These are phyloP conservation scores for Tetradesmus lagerheimii DNA, from an alignment of 139 green algal species.

Conservation along the genomic window DNA sequence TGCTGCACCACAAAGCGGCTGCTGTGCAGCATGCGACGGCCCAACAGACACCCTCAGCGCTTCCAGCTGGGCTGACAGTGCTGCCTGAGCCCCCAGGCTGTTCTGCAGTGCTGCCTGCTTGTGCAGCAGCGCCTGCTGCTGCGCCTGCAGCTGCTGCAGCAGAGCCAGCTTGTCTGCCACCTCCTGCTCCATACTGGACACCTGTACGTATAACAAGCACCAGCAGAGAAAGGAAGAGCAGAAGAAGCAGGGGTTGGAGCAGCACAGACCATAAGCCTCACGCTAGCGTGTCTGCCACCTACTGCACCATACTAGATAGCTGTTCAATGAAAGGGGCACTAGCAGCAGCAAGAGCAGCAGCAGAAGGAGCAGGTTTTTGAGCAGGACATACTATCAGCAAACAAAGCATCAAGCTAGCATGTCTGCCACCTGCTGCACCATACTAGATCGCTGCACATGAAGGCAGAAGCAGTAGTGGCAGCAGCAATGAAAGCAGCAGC, in stretches of 20 bases:
- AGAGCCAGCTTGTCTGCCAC: neutral
- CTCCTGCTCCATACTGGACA: neutral
- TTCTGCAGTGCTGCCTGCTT: neutral
- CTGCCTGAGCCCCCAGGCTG: neutral
- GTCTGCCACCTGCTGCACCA: no score
- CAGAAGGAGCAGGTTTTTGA: neutral
- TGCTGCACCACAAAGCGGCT: neutral
- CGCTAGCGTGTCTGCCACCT: no score
- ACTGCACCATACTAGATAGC: no score
- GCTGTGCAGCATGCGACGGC: neutral
- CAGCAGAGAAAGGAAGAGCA: no score
- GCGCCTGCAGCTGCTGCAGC: neutral
- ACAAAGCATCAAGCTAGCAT: no score
- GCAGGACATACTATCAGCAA: no score
- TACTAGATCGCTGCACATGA: no score
- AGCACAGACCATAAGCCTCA: no score
- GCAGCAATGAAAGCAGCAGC: neutral
- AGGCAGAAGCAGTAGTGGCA: neutral
- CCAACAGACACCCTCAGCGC: neutral
- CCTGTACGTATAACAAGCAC: neutral
- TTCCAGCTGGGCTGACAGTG: neutral
- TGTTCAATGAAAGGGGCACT: no score
- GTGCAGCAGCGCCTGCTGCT: conserved; percentile 4
- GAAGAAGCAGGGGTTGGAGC: neutral
- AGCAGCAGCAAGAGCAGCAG: no score